Percentiles rank a stretch among this genome's conserved stretches.
These are phyloP conservation scores for Curvularia eragrostidis DNA, from an alignment of 2,329 filamentous ascomycete species.

Conservation along the genomic window DNA sequence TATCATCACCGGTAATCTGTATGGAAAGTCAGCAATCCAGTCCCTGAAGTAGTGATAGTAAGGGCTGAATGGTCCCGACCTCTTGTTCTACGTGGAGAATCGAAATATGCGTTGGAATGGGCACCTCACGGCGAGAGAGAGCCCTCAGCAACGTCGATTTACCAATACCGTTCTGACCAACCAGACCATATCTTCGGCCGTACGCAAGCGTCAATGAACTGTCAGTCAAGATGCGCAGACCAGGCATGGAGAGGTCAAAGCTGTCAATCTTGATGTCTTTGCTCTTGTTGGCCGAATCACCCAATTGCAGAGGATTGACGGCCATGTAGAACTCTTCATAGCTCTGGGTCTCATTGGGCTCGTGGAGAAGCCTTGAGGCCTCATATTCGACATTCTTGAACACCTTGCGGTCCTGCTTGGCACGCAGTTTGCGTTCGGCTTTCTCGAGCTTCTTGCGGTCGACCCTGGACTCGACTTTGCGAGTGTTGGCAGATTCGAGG, in stretches of 20 bases:
- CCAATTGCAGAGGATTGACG: conserved; percentile 93
- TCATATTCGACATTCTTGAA: conserved; percentile 99
- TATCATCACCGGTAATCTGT: conserved; percentile 92
- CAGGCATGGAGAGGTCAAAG: conserved; percentile 91
- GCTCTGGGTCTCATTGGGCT: conserved; percentile 81
- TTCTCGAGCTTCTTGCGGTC: conserved; percentile 99
- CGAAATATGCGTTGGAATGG: conserved; percentile 95
- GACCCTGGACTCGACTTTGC: conserved; percentile 97
- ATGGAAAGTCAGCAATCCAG: conserved; percentile 15
- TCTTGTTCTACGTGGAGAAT: conserved; percentile 99
- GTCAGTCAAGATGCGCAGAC: conserved; percentile 86
- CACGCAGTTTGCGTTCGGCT: conserved; percentile 94
- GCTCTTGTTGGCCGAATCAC: conserved; percentile 77
- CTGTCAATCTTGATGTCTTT: conserved; percentile 99
- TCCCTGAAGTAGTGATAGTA: not conserved
- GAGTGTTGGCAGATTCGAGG: conserved; percentile 87
- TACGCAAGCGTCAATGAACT: conserved; percentile 90
- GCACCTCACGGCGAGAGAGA: conserved; percentile 88
- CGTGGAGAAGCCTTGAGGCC: conserved; percentile 85
- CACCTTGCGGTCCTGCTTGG: conserved; percentile 97
- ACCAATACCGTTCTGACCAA: conserved; percentile 98
- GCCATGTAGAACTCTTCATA: conserved; percentile 99
- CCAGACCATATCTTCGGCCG: conserved; percentile 92
- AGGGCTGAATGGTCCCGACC: conserved; percentile 56
- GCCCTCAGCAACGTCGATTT: conserved; percentile 87